Evolutionary conservation across 805 yeast genomes (phyloP).

Genomic region (fission yeast (Schizosaccharomyces pombe)): DNA sequence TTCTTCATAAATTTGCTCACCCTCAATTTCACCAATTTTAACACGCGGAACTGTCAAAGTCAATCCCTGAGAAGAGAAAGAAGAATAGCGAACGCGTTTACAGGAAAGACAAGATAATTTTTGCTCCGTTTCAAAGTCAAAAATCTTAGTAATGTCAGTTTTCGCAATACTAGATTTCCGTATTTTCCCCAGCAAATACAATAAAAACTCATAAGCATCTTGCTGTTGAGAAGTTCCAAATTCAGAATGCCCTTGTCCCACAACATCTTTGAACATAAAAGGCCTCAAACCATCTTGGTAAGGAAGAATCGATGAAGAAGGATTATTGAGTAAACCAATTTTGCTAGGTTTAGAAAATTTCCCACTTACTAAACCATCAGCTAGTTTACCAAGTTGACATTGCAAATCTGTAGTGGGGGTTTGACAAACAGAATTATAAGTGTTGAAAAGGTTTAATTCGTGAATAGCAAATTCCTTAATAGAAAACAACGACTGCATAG

Average conservation of each 20-base stretch:
- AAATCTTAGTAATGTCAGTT: slow-evolving; percentile 26
- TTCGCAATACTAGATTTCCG: slow-evolving; percentile 9
- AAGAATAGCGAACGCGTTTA: slow-evolving; percentile 31
- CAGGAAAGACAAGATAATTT: slow-evolving; percentile 39
- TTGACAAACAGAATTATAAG: slow-evolving; percentile 9
- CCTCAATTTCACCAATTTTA: slow-evolving; percentile 10
- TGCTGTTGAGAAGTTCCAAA: slow-evolving; percentile 76
- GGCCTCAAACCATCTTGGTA: slow-evolving; percentile 66
- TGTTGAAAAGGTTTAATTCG: slow-evolving; percentile 9
- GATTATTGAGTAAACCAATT: slow-evolving; percentile 15
- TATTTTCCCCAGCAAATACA: slow-evolving; percentile 29
- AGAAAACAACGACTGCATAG: slow-evolving; percentile 43
- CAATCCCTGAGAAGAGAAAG: slow-evolving; percentile 37
- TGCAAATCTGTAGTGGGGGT: slow-evolving; percentile 35
- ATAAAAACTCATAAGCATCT: slow-evolving; percentile 79
- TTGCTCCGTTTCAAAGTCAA: slow-evolving; percentile 43
- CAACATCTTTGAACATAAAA: slow-evolving; percentile 42
- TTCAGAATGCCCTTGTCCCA: slow-evolving; percentile 62
- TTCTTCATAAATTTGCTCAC: slow-evolving; percentile 23
- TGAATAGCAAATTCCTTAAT: slow-evolving; percentile 16
- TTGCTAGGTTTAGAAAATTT: slow-evolving; percentile 34
- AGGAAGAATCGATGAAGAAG: slow-evolving; percentile 16
- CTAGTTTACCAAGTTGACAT: slow-evolving; percentile 57
- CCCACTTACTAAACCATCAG: slow-evolving; percentile 59
- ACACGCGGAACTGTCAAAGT: slow-evolving; percentile 31